Base-by-base conservation (phyloP, 108 stramenopile species). In the Nitzschia sp. region DNA sequence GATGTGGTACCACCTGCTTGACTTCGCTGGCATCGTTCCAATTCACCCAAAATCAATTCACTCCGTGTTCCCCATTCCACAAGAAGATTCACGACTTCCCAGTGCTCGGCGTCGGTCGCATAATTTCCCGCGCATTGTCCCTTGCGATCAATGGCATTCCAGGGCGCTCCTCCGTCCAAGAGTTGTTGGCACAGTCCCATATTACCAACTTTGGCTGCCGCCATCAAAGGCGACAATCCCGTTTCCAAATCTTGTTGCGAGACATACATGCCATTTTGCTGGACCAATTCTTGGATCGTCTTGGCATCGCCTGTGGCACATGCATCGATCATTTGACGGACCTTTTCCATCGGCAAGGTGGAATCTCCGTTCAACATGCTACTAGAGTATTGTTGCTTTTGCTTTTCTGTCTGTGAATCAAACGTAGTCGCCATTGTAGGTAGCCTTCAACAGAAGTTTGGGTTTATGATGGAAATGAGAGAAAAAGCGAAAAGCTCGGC, bases 91-190 rank as follows among this genome's bases (percentile, higher is more conserved):
- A 94, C 90, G 16, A 94, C 63, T 2, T 83, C 84, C 87, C 93
- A 94, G 44, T 89, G 76, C 55, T 90, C 80, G 3, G 53, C 53
- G 3, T 83, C 82, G 11, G 82, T 85, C n/a, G 94, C 93, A 69
- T 89, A 90, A 69, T 96, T 87, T 16, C 96, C 96, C 9, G 96
- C 96, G 72, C 94, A 95, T 34, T 77, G 69, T 8, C 92, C 90
- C 33, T 74, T 58, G 17, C 91, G 77, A 71, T 94, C 93, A 0
- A 97, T 32, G 17, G 96, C 96, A 77, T 95, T 97, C 96, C 96
- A 97, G 13, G 96, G 96, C 16, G 96, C 96, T 21, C 89, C 89
- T 8, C 35, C 60, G 11, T 75, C 60, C 45, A 93, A 63, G 4
- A 93, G 55, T 3, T 68, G 52, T 31, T 71, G 61, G 55, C 78